Conservation (phyloP, 257 asterid genomes). For the Solanum medicagineum region DNA sequence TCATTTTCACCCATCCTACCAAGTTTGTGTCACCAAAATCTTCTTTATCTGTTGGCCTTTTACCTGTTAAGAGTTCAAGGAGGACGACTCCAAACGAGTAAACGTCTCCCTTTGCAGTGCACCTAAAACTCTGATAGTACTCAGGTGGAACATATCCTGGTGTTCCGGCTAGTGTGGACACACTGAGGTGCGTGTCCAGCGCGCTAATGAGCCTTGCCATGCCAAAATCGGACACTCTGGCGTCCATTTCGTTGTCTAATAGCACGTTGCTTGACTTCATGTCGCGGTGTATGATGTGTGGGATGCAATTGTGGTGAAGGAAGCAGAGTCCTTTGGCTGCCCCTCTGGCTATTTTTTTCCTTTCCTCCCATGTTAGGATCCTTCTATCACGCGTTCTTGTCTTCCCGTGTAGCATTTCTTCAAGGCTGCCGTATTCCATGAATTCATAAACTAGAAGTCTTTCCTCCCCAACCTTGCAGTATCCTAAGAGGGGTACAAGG, state of each 20-base stretch:
- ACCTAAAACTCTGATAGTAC: constrained; percentile 92
- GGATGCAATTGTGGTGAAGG: constrained; percentile 96
- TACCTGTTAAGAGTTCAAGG: constrained; percentile 72
- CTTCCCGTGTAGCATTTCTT: constrained; percentile 70
- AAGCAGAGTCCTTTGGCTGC: constrained; percentile 90
- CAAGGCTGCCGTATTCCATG: constrained; percentile 79
- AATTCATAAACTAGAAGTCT: constrained; percentile 75
- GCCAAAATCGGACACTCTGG: constrained; percentile 87
- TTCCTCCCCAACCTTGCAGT: constrained; percentile 88
- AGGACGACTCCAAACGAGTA: constrained; percentile 82
- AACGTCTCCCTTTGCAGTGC: constrained; percentile 89
- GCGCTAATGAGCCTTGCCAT: constrained; percentile 95
- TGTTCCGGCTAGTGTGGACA: constrained; percentile 84
- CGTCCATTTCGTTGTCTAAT: constrained; percentile 65
- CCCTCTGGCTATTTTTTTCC: constrained; percentile 81
- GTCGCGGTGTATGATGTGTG: constrained; percentile 87
- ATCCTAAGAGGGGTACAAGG: constrained; percentile 73
- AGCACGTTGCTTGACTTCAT: constrained; percentile 93
- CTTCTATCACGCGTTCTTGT: constrained; percentile 18
- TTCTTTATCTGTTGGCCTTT: constrained; percentile 89
- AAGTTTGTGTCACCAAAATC: constrained; percentile 89
- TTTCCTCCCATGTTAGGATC: constrained; percentile 59
- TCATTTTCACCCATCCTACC: constrained; percentile 91
- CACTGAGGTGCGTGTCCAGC: constrained; percentile 79
- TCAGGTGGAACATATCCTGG: constrained; percentile 97